Evolutionary conservation across 768 basidiomycete species (phyloP).

Genomic region (Cystofilobasidium bisporidii): DNA sequence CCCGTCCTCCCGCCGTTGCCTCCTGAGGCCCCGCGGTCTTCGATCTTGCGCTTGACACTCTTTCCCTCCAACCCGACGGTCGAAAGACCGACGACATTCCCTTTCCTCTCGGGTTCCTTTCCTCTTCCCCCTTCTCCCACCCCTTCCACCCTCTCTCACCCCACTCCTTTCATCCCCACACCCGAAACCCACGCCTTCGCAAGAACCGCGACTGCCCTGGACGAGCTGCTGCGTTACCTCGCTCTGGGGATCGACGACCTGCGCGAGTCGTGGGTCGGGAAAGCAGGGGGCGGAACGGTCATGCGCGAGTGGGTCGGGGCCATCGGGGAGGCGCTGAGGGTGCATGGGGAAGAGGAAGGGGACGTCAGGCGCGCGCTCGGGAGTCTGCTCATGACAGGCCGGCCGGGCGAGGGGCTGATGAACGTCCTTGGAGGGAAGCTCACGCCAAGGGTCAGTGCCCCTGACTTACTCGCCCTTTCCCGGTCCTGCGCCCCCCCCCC

Average conservation of each 20-base stretch:
- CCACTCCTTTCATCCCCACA: not conserved
- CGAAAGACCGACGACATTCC: not conserved
- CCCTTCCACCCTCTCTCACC: not conserved
- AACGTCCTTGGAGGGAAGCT: slow-evolving; percentile 21
- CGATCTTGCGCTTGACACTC: not conserved
- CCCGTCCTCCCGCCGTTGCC: slow-evolving; percentile 7
- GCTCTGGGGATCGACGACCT: slow-evolving; percentile 1
- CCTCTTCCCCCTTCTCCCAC: slow-evolving; percentile 8
- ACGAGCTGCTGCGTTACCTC: slow-evolving; percentile 11
- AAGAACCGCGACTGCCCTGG: slow-evolving; percentile 2
- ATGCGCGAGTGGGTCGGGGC: not conserved
- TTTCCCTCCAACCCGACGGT: not conserved
- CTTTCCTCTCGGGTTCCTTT: slow-evolving; percentile 18
- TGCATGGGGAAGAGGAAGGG: slow-evolving; percentile 17
- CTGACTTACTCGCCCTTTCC: too few relatives aligned
- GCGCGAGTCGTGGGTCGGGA: slow-evolving; percentile 8
- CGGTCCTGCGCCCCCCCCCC: not conserved
- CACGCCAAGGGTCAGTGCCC: slow-evolving; percentile 20
- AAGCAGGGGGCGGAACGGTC: not conserved
- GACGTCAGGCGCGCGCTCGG: slow-evolving; percentile 3
- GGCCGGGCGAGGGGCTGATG: slow-evolving; percentile 15
- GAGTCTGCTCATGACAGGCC: slow-evolving; percentile 17
- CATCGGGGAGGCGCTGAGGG: not conserved
- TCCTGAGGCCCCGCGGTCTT: not conserved
- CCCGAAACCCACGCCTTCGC: not conserved